Evolutionary conservation across 2,329 filamentous ascomycete genomes (phyloP).

Genomic region (Alternaria ethzedia): DNA sequence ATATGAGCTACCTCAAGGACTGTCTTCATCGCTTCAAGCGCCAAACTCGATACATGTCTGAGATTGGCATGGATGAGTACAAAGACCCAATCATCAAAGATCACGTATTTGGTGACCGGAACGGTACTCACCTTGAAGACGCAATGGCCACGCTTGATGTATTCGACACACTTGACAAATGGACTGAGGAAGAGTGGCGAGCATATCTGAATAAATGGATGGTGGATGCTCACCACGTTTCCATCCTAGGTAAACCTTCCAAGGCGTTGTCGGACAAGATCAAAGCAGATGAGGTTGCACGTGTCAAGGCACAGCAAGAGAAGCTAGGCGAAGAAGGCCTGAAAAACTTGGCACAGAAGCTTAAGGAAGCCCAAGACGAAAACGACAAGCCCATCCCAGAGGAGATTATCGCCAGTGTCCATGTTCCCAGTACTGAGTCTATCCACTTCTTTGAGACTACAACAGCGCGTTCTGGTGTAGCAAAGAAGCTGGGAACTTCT

Average conservation of each 20-base stretch:
- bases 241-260: slow-evolving; percentile 87
- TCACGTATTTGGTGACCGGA: slow-evolving; percentile 85
- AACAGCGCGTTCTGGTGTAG: slow-evolving; percentile 82
- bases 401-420: slow-evolving; percentile 79
- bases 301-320: slow-evolving; percentile 79
- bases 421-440: slow-evolving; percentile 83
- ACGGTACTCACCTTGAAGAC: slow-evolving; percentile 65
- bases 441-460: slow-evolving; percentile 93
- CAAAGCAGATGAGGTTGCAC: slow-evolving; percentile 79
- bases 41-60: slow-evolving; percentile 82
- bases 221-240: slow-evolving; percentile 82
- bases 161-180: slow-evolving; percentile 73
- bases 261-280: slow-evolving; percentile 77
- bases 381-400: slow-evolving; percentile 88
- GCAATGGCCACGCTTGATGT: slow-evolving; percentile 53
- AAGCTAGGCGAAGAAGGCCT: slow-evolving; percentile 83
- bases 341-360: slow-evolving; percentile 72
- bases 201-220: slow-evolving; percentile 84
- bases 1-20: slow-evolving; percentile 89
- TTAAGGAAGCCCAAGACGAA: slow-evolving; percentile 83
- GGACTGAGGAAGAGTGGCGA: slow-evolving; percentile 86
- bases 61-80: slow-evolving; percentile 81
- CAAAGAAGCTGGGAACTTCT: slow-evolving; percentile 70
- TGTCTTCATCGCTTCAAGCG: slow-evolving; percentile 83
- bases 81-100: slow-evolving; percentile 87